Evolutionary conservation across 2,329 filamentous ascomycete species (phyloP), one percentile per base, ranked within the genome.

Genomic region (Xylaria sp.): DNA sequence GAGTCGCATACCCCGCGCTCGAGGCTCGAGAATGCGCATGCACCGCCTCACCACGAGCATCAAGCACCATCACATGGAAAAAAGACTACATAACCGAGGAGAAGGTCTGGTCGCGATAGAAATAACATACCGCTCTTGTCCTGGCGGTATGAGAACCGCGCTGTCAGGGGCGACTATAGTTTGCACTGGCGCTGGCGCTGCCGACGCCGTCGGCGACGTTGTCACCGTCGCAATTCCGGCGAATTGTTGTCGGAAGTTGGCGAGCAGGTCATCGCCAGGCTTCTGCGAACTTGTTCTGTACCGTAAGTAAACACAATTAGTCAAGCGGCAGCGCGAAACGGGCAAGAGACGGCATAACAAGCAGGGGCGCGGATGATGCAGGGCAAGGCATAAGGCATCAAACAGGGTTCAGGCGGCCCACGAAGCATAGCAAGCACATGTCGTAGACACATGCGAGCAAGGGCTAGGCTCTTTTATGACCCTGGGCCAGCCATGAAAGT

Each of bases 181-280:
- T 55, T 67, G 72, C 60, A 75, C 66, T 66, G 75, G 67, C 63
- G 71, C 65, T 63, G 75, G 67, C 63, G 71, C 65, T 63, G 76
- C 66, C 65, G 80, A 72, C 49, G 79, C 66, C 48, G 80, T 71
- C 63, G 74, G 66, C 44, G 64, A 51, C 52, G 77, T 77, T 54
- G 77, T 77, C 54, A 80, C 78, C 48, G 82, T 76, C 52, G 81
- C 77, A 57, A 95, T 78, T 65, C 92, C 85, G 43, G 91, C 89
- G 68, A 96, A 96, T 63, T 85, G 87, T 67, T 90, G 85, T 72
- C 90, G 90, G 76, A 96, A 96, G 71, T 85, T 87, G 74, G 86
- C 86, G 71, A 94, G 86, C 69, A 96, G 82, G 66, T 92, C 90
- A 69, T 92, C 89, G 71, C 85, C 87, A 51, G 92, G 92, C 78